Percentiles rank a stretch among this genome's conserved stretches.
These are phyloP conservation scores for Voacanga thouarsii DNA, from an alignment of 257 asterid genomes.

Conservation along the genomic window DNA sequence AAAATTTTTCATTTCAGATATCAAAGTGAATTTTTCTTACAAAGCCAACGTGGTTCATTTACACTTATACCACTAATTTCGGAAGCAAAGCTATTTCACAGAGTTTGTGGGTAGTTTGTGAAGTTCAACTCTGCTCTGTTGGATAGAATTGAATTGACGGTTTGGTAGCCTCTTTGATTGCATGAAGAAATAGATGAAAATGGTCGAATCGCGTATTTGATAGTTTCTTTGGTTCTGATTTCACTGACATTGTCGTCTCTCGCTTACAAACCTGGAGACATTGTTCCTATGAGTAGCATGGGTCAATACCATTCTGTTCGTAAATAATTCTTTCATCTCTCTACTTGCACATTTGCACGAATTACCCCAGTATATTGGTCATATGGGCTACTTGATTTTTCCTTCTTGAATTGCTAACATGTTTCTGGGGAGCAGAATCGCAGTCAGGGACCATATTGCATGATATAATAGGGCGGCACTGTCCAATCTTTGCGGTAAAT, in stretches of 20 bases:
- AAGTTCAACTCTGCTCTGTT: neutral
- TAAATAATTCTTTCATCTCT: neutral
- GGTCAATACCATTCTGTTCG: constrained; percentile 87
- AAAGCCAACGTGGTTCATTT: no score
- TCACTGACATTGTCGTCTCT: constrained; percentile 33
- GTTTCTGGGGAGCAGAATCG: constrained; percentile 12
- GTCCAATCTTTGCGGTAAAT: constrained; percentile 84
- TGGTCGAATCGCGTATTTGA: constrained; percentile 23
- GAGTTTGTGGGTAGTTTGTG: neutral
- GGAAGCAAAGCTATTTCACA: neutral
- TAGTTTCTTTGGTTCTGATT: constrained; percentile 38
- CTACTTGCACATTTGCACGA: neutral
- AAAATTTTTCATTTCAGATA: no score
- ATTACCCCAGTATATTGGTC: neutral
- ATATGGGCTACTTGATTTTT: neutral
- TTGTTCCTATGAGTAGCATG: constrained; percentile 87
- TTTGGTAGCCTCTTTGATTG: neutral
- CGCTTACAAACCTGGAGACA: constrained; percentile 87
- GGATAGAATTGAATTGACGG: neutral
- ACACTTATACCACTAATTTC: no score
- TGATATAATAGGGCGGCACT: constrained; percentile 93
- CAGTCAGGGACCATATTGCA: constrained; percentile 93
- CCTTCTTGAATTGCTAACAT: constrained; percentile 2
- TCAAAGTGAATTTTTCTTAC: no score
- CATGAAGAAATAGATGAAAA: constrained; percentile 31